Evolutionary conservation across 768 basidiomycete species (phyloP).

Genomic region (Xerocomellus amylosporus): DNA sequence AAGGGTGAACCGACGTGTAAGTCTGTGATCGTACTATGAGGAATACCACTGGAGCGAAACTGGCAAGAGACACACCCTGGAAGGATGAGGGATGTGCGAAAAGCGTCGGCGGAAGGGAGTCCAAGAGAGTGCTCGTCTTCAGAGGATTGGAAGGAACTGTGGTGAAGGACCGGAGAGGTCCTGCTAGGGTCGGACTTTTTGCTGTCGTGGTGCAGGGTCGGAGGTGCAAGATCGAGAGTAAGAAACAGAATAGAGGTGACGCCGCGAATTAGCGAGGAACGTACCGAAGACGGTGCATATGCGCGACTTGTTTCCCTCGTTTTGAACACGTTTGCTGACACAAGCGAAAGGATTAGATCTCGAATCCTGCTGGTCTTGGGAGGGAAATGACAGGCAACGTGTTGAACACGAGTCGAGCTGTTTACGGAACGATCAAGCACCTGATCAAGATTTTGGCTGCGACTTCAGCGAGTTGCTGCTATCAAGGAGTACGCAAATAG

Average conservation of each 20-base stretch:
- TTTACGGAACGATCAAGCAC: constrained; percentile 29
- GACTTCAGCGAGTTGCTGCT: neutral
- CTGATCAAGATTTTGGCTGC: too few relatives aligned
- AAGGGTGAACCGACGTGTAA: constrained; percentile 79
- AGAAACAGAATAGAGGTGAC: constrained; percentile 18
- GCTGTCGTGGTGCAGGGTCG: constrained; percentile 41
- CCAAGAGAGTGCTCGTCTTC: constrained; percentile 46
- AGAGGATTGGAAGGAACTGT: constrained; percentile 29
- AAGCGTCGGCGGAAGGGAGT: constrained; percentile 69
- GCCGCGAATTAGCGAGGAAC: constrained; percentile 36
- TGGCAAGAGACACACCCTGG: constrained; percentile 62
- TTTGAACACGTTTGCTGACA: constrained; percentile 63
- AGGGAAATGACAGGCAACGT: constrained; percentile 60
- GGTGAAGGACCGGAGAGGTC: constrained; percentile 42
- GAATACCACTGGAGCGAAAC: neutral
- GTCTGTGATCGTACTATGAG: constrained; percentile 43
- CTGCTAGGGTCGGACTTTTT: constrained; percentile 72
- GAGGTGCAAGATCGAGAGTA: constrained; percentile 21
- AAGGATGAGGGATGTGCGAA: constrained; percentile 82
- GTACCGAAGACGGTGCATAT: constrained; percentile 84
- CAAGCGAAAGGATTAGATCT: constrained; percentile 33
- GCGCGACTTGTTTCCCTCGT: constrained; percentile 44
- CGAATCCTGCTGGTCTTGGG: constrained; percentile 9
- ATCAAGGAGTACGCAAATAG: neutral
- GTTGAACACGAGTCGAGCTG: constrained; percentile 64